These are phyloP conservation scores for Acanthamoeba comandoni DNA, from an alignment of 208 protist genomes.

Conservation along the genomic window DNA sequence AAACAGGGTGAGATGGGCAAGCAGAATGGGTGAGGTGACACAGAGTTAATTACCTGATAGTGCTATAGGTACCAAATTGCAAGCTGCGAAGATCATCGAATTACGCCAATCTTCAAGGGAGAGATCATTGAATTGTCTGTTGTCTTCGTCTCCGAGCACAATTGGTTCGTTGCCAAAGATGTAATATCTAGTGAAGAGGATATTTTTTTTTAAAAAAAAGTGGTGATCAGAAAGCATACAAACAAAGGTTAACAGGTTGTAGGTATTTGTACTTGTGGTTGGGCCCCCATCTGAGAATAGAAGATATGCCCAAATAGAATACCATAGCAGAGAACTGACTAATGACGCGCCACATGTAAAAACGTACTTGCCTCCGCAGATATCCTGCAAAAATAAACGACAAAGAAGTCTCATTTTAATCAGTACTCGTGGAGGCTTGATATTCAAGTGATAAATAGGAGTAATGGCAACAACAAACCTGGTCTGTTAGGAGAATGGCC, in stretches of 20 bases:
- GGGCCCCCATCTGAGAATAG: conserved; percentile 74
- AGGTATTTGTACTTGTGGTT: conserved; percentile 20
- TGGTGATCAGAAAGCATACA: too few species aligned
- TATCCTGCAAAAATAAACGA: conserved; percentile 47
- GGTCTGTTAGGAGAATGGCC: conserved; percentile 76
- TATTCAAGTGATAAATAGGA: neutral
- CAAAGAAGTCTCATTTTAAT: too few species aligned
- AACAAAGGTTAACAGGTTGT: too few species aligned
- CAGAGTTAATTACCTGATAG: conserved; percentile 5
- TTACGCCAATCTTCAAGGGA: neutral
- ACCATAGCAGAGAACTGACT: conserved; percentile 48
- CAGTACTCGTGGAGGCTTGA: neutral
- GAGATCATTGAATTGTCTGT: conserved; percentile 48
- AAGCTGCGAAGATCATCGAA: conserved; percentile 20
- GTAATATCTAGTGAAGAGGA: conserved; percentile 8
- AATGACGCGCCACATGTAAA: conserved; percentile 74
- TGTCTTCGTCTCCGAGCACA: neutral
- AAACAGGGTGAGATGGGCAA: neutral
- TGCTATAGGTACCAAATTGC: conserved; percentile 44
- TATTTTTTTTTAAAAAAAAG: too few species aligned
- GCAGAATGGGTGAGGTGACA: neutral
- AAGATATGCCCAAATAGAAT: conserved; percentile 71
- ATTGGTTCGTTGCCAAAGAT: conserved; percentile 29
- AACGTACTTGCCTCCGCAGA: conserved; percentile 73
- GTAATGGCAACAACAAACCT: conserved; percentile 23